phyloP scores from a whole-genome alignment of 768 basidiomycete species.

The Coprinellus aureogranulatus region DNA sequence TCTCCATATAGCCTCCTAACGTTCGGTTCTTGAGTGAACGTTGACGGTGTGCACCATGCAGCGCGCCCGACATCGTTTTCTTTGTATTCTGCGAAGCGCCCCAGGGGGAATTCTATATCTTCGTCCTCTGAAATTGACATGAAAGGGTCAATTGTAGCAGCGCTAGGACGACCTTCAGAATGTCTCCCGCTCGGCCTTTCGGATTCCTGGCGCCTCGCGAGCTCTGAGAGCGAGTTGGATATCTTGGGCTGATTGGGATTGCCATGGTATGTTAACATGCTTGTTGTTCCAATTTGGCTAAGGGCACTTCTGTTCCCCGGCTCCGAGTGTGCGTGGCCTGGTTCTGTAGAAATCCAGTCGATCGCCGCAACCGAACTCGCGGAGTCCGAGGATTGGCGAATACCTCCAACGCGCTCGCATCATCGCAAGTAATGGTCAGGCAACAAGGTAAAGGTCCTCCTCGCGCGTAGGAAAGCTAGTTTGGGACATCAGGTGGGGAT shows the following conservation, averaged over 20 bases:
- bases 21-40: not conserved
- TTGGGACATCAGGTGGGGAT: not conserved
- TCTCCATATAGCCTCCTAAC: not conserved
- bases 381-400: not conserved
- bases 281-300: no score
- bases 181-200: no score
- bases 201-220: no score
- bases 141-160: no score
- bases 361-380: not conserved
- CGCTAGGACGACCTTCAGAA: no score
- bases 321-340: not conserved
- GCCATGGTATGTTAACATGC: not conserved
- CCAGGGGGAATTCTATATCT: not conserved
- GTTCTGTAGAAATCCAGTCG: no score
- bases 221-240: no score
- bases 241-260: not conserved
- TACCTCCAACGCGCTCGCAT: not conserved
- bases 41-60: not conserved
- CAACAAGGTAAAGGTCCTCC: not conserved
- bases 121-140: not conserved
- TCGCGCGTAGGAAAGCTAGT: not conserved
- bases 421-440: not conserved
- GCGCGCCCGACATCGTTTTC: not conserved
- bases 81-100: not conserved
- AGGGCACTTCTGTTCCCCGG: not conserved